phyloP scores from a whole-genome alignment of 495 filamentous ascomycete genomes.

The Aspergillus affinis region DNA sequence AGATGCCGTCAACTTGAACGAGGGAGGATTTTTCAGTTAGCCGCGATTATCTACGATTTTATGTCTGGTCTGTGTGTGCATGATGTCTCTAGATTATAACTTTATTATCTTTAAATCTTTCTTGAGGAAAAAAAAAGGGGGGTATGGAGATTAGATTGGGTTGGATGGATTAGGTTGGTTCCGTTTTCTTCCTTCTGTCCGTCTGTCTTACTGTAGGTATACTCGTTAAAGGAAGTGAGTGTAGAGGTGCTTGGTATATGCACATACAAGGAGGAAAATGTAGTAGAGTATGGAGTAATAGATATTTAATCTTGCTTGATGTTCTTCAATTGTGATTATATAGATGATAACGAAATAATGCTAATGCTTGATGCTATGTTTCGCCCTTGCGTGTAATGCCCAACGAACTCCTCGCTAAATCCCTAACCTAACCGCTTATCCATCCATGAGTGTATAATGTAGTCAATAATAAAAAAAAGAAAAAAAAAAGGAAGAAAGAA shows the following conservation, averaged over 20 bases:
- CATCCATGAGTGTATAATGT: not conserved
- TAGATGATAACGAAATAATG: conserved; percentile 2
- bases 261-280: too few relatives aligned
- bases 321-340: not conserved
- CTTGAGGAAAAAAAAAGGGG: not conserved
- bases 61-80: too few relatives aligned
- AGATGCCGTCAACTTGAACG: not conserved
- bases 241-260: too few relatives aligned
- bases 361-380: not conserved
- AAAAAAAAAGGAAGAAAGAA: conserved; percentile 5
- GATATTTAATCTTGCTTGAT: too few relatives aligned
- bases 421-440: conserved; percentile 5
- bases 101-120: too few relatives aligned
- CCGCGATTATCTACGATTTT: not conserved
- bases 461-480: conserved; percentile 1
- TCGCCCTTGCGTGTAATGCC: conserved; percentile 20
- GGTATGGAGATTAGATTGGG: conserved; percentile 7
- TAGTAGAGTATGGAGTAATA: too few relatives aligned
- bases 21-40: not conserved
- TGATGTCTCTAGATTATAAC: too few relatives aligned
- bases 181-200: not conserved
- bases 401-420: conserved; percentile 23
- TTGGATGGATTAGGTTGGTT: not conserved
- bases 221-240: not conserved
- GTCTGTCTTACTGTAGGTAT: not conserved